Conservation (phyloP, 140 eudicot genomes). For the Cichorium intybus region DNA sequence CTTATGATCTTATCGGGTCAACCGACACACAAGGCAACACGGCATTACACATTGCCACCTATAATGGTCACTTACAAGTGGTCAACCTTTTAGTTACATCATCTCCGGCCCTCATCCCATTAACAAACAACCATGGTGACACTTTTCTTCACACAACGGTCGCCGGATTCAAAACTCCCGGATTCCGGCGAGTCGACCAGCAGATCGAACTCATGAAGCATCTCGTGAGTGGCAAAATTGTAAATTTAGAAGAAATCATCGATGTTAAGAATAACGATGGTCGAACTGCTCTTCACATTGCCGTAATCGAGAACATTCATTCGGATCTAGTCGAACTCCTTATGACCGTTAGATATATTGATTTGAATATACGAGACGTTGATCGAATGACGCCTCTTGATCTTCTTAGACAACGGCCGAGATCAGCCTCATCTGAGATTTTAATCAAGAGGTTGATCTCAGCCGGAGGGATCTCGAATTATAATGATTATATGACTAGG, state of each 20-base stretch:
- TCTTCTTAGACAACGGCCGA: conserved; percentile 68
- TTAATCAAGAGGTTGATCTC: conserved; percentile 59
- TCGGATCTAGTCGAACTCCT: conserved; percentile 67
- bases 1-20: conserved; percentile 44
- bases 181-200: conserved; percentile 64
- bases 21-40: conserved; percentile 73
- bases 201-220: conserved; percentile 72
- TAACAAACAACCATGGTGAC: conserved; percentile 68
- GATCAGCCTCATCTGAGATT: conserved; percentile 63
- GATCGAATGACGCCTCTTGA: conserved; percentile 76
- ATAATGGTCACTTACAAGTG: conserved; percentile 55
- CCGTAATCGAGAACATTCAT: conserved; percentile 59
- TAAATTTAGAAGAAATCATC: conserved; percentile 45
- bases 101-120: conserved; percentile 40
- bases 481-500: conserved; percentile 47
- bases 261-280: conserved; percentile 64
- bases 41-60: conserved; percentile 72
- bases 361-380: conserved; percentile 52
- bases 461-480: conserved; percentile 62
- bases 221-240: conserved; percentile 39
- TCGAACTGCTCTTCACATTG: conserved; percentile 84
- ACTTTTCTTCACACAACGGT: conserved; percentile 80
- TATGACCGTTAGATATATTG: conserved; percentile 53
- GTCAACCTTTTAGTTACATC: conserved; percentile 43
- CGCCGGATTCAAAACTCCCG: conserved; percentile 71